Percentiles rank a stretch among this genome's conserved stretches.
These are phyloP conservation scores for Phytophthora agathidicida DNA, from an alignment of 352 stramenopile genomes.

Conservation along the genomic window DNA sequence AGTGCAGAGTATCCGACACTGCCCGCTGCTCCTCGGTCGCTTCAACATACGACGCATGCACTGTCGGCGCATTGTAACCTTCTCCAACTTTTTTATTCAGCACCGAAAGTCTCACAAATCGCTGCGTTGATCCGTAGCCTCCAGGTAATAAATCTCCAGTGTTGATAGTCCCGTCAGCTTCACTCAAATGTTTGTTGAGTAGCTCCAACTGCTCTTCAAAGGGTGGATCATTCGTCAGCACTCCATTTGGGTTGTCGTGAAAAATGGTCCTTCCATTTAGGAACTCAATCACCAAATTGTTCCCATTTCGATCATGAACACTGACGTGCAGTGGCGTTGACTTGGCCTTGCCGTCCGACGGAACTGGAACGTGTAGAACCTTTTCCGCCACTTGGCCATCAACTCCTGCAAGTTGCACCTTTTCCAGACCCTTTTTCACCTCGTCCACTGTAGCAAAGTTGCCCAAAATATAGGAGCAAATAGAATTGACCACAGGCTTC, in stretches of 20 bases:
- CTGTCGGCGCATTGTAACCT: slow-evolving; percentile 42
- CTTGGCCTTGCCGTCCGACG: slow-evolving; percentile 21
- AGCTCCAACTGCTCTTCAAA: slow-evolving; percentile 50
- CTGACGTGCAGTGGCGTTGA: slow-evolving; percentile 64
- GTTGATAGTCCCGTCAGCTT: slow-evolving; percentile 20
- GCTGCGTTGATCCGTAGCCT: slow-evolving; percentile 59
- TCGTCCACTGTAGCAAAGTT: slow-evolving; percentile 72
- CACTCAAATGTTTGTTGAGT: slow-evolving; percentile 32
- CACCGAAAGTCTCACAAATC: slow-evolving; percentile 72
- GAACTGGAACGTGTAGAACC: slow-evolving; percentile 24
- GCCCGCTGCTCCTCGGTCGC: slow-evolving; percentile 58
- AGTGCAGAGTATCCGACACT: slow-evolving; percentile 62
- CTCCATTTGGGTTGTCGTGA: slow-evolving; percentile 67
- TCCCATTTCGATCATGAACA: slow-evolving; percentile 63
- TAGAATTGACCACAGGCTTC: slow-evolving; percentile 60
- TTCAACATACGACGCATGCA: slow-evolving; percentile 51
- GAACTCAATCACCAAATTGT: slow-evolving; percentile 79
- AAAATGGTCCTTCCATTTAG: slow-evolving; percentile 56
- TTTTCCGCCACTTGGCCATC: slow-evolving; percentile 38
- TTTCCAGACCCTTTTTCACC: slow-evolving; percentile 49
- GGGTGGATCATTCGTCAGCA: slow-evolving; percentile 77
- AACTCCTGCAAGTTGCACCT: slow-evolving; percentile 63
- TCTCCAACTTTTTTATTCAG: slow-evolving; percentile 52
- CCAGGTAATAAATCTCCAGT: slow-evolving; percentile 36
- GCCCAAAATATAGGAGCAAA: slow-evolving; percentile 75